These are phyloP conservation scores for Filosporella fistucella DNA, from an alignment of 495 filamentous ascomycete genomes.

Conservation along the genomic window DNA sequence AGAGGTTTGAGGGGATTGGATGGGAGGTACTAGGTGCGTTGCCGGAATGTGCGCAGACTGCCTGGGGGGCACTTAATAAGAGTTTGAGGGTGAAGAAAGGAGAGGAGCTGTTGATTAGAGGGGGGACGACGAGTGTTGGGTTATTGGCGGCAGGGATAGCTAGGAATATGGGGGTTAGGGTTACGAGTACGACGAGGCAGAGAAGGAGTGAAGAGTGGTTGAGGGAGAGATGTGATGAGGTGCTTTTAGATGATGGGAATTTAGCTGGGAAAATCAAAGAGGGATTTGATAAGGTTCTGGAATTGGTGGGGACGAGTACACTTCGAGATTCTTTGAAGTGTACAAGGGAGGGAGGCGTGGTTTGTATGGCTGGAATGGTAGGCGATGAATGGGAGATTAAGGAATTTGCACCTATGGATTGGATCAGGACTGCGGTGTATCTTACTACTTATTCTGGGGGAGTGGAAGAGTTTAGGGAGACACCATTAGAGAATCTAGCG, in stretches of 20 bases:
- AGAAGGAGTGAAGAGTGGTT: slow-evolving; percentile 31
- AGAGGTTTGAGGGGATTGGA: slow-evolving; percentile 21
- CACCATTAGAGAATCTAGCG: slow-evolving; percentile 41
- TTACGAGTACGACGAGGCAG: slow-evolving; percentile 37
- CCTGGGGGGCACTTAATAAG: slow-evolving; percentile 40
- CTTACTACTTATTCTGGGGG: slow-evolving; percentile 41
- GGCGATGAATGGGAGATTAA: slow-evolving; percentile 42
- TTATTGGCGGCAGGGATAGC: slow-evolving; percentile 45
- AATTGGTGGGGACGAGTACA: slow-evolving; percentile 17
- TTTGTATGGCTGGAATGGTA: slow-evolving; percentile 48
- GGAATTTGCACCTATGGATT: slow-evolving; percentile 40
- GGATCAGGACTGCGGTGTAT: slow-evolving; percentile 37
- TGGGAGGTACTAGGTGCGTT: slow-evolving; percentile 45
- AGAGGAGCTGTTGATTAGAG: slow-evolving; percentile 43
- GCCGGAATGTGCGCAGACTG: slow-evolving; percentile 53
- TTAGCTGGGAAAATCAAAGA: slow-evolving; percentile 18
- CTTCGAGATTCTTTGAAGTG: slow-evolving; percentile 41
- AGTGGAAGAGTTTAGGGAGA: slow-evolving; percentile 38
- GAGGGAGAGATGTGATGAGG: slow-evolving; percentile 35
- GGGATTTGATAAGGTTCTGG: slow-evolving; percentile 42
- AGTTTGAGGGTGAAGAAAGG: slow-evolving; percentile 34
- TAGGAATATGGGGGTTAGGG: slow-evolving; percentile 32
- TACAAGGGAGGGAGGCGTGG: slow-evolving; percentile 33
- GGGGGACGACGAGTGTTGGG: slow-evolving; percentile 41
- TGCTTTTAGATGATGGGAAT: slow-evolving; percentile 24